Base-by-base conservation (phyloP, 116 monocot species). In the Trichopus zeylanicus region DNA sequence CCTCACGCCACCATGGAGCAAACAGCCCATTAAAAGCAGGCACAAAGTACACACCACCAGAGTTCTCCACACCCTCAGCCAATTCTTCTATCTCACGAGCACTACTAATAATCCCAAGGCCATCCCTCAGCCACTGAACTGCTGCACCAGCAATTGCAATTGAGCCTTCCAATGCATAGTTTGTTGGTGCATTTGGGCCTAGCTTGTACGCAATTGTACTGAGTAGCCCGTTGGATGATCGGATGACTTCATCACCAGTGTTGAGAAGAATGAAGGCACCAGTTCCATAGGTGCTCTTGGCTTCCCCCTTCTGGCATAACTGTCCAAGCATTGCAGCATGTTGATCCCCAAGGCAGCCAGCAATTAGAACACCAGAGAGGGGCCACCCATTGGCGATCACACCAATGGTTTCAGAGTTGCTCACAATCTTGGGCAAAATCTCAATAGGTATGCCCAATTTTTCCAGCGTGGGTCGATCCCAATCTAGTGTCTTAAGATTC, bases 1-100 rank as follows among this genome's bases (percentile, higher is more conserved):
- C 94, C 8, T 95, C 94, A 32, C 75, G 68, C 90, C 94, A 95
- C 94, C 94, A 95, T 6, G 94, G 94, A 3, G 90, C 90, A 65
- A 89, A 95, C 60, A 95, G 60, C 7, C 94, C 94, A 70, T 90
- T 95, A 57, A 95, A 95, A 0, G 90, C 87, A 5, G 90, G 94
- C 21, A 95, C 90, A 48, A 95, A 89, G 59, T 95, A 95, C 20
- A 95, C 76, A 3, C 90, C 94, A 19, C 94, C 87, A 2, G 90
- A 69, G 55, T 78, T 86, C 56, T 83, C 78, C 65, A 89, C 94
- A 18, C 27, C 46, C 33, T 62, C 68, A 0, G 94, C 90, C 69
- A 81, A 9, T 18, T 38, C 72, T 53, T 95, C 90, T 3, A 89
- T 76, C 37, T 95, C 94, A 0, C 56, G 46, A 0, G 94, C 86